Percentiles rank a stretch among this genome's conserved stretches.
These are phyloP conservation scores for Pichia nakasei DNA, from an alignment of 805 yeast genomes.

Conservation along the genomic window DNA sequence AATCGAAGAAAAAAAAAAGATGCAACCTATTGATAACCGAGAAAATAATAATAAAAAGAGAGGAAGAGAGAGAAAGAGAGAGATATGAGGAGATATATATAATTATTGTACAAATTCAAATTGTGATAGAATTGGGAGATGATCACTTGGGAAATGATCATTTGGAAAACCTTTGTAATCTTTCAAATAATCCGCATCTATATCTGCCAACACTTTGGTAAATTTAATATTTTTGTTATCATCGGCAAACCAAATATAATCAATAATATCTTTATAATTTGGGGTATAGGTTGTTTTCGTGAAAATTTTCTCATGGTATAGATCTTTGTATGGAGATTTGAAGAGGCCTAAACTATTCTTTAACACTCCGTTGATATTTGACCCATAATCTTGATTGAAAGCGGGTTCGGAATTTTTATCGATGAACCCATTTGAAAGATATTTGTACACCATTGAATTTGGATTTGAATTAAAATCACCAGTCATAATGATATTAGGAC, in stretches of 20 bases:
- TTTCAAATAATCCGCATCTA: slow-evolving; percentile 28
- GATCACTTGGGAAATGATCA: slow-evolving; percentile 49
- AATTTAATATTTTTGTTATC: slow-evolving; percentile 25
- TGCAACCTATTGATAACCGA: no score
- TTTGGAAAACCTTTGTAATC: slow-evolving; percentile 42
- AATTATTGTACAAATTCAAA: slow-evolving; percentile 13
- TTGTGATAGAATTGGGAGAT: slow-evolving; percentile 23
- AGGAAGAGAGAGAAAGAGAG: no score
- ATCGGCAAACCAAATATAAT: slow-evolving; percentile 43
- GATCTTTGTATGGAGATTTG: slow-evolving; percentile 21
- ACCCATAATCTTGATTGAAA: slow-evolving; percentile 16
- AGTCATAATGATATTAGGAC: slow-evolving; percentile 34
- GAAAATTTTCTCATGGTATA: slow-evolving; percentile 18
- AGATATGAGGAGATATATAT: background rate
- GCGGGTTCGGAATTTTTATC: slow-evolving; percentile 12
- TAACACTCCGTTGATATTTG: slow-evolving; percentile 5
- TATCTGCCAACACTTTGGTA: slow-evolving; percentile 43
- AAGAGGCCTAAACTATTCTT: slow-evolving; percentile 13
- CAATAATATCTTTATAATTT: slow-evolving; percentile 43
- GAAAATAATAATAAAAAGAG: no score
- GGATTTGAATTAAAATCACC: slow-evolving; percentile 53
- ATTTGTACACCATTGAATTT: slow-evolving; percentile 40
- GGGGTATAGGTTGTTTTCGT: slow-evolving; percentile 39
- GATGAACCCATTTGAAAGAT: slow-evolving; percentile 26
- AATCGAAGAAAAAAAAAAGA: background rate